Evolutionary conservation across 208 protist genomes (phyloP).

Genomic region (Novymonas esmeraldas): DNA sequence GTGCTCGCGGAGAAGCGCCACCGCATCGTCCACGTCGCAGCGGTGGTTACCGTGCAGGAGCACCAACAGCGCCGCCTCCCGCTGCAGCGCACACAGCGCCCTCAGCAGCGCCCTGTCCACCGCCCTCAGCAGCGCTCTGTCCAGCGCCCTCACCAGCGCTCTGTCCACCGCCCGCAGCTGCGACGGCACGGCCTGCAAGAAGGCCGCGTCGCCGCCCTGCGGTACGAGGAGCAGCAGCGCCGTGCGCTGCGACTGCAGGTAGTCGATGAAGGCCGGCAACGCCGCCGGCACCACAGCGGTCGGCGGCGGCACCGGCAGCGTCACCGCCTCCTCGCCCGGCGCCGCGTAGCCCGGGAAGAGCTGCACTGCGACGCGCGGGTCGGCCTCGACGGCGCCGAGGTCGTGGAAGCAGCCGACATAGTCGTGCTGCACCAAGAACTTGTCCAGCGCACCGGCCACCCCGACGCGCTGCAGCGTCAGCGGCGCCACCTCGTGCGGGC

Average conservation of each 20-base stretch:
- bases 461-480: constrained; percentile 31
- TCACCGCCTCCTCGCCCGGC: not conserved
- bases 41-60: constrained; percentile 45
- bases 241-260: constrained; percentile 24
- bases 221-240: constrained; percentile 15
- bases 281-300: constrained; percentile 3
- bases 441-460: constrained; percentile 43
- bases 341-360: constrained; percentile 40
- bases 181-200: not conserved
- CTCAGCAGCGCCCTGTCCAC: constrained; percentile 15
- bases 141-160: constrained; percentile 12
- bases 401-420: constrained; percentile 47
- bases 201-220: not conserved
- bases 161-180: constrained; percentile 5
- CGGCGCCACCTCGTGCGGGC: constrained; percentile 45
- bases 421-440: constrained; percentile 37
- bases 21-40: constrained; percentile 37
- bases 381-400: constrained; percentile 43
- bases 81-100: constrained; percentile 32
- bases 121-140: not conserved
- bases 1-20: constrained; percentile 36
- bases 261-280: constrained; percentile 25
- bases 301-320: not conserved
- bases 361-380: constrained; percentile 51
- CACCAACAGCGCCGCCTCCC: constrained; percentile 51